Evolutionary conservation across 73 alveolate species (phyloP).

Genomic region (Symbiodinium pilosum): DNA sequence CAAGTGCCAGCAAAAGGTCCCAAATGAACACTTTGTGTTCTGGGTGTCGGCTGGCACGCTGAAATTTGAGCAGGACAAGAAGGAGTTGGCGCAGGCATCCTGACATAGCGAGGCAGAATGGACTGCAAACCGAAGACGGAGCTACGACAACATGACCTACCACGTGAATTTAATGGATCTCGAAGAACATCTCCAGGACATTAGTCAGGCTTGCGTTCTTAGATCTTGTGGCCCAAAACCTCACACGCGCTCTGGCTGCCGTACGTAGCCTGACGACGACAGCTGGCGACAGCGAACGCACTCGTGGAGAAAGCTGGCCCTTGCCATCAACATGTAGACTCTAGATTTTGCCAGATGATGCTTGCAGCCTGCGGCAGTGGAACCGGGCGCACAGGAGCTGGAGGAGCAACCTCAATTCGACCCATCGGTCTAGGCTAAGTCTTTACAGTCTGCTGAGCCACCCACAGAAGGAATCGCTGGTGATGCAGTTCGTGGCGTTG

Average conservation of each 20-base stretch:
- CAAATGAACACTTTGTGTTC: not conserved
- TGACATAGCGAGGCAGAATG: not conserved
- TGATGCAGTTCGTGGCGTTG: not conserved
- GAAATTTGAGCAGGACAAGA: not conserved
- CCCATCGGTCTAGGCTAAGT: not conserved
- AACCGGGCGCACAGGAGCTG: not conserved
- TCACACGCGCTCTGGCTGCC: too few species aligned
- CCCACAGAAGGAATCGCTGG: not conserved
- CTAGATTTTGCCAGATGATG: not conserved
- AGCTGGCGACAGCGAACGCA: not conserved
- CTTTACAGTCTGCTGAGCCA: not conserved
- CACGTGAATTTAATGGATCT: too few species aligned
- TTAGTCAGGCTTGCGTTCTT: too few species aligned
- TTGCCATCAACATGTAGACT: not conserved
- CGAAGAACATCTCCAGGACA: too few species aligned
- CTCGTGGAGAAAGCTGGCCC: conserved; percentile 10
- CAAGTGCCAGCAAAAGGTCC: not conserved
- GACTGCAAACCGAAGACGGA: too few species aligned
- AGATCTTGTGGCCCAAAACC: too few species aligned
- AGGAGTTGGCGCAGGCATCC: not conserved
- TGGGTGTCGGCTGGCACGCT: conserved; percentile 21
- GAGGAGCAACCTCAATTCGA: not conserved
- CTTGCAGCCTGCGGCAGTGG: not conserved
- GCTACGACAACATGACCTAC: too few species aligned
- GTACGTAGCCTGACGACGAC: not conserved